phyloP scores from a whole-genome alignment of 805 yeast species.

The Suhomyces prunicola region DNA sequence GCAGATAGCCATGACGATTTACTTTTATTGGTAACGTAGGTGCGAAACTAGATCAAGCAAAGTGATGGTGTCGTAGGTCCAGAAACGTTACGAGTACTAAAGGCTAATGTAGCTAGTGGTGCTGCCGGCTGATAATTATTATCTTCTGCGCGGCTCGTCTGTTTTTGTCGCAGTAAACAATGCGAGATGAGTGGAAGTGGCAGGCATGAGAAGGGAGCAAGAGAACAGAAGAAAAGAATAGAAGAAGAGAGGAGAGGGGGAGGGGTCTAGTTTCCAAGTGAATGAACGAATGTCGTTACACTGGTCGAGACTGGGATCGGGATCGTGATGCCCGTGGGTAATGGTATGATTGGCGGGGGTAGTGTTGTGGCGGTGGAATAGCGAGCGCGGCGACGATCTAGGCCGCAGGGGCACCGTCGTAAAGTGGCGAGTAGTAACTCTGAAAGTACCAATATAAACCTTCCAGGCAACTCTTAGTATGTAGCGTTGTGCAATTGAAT shows the following conservation, averaged over 20 bases:
- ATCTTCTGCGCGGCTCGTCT: background rate
- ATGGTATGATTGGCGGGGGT: background rate
- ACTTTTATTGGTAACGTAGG: background rate
- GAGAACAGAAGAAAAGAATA: background rate
- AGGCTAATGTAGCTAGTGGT: background rate
- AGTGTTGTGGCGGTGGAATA: background rate
- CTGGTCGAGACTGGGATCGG: background rate
- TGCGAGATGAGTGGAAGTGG: background rate
- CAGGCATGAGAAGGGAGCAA: background rate
- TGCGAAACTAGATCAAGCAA: background rate
- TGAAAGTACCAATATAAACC: too few species aligned
- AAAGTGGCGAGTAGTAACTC: background rate
- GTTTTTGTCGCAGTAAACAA: background rate
- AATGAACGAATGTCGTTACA: too few species aligned
- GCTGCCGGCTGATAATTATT: background rate
- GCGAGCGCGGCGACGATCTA: background rate
- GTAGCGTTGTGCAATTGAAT: too few species aligned
- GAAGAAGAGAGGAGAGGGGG: too few species aligned
- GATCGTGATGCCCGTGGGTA: background rate
- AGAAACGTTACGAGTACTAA: background rate
- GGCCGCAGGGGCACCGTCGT: background rate
- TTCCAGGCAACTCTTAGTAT: too few species aligned
- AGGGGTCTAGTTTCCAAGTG: too few species aligned
- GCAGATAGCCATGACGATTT: constrained; percentile 36
- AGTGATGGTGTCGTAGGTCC: background rate